These are phyloP conservation scores for Escallonia rubra DNA, from an alignment of 129 eudicot species.

Conservation along the genomic window DNA sequence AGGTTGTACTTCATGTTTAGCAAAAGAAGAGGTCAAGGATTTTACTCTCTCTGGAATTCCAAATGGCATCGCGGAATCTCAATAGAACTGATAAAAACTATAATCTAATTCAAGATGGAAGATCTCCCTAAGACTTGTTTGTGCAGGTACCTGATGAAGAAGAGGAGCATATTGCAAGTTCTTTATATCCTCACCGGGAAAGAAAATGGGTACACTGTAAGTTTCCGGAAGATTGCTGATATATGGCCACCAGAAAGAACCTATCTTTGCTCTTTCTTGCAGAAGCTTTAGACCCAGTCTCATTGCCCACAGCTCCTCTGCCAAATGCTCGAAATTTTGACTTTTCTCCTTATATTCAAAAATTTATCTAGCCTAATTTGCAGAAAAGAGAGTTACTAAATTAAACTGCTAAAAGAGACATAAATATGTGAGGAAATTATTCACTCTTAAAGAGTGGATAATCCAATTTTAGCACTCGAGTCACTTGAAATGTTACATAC, in stretches of 20 bases:
- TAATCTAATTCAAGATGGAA: not conserved
- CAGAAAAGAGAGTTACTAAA: slow-evolving; percentile 39
- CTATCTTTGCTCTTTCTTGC: slow-evolving; percentile 81
- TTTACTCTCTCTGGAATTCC: not conserved
- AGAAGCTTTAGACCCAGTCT: slow-evolving; percentile 84
- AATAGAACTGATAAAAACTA: not conserved
- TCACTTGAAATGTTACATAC: no score
- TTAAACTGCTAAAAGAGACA: slow-evolving; percentile 18
- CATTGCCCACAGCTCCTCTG: slow-evolving; percentile 99
- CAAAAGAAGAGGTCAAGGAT: not conserved
- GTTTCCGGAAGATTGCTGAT: slow-evolving; percentile 96
- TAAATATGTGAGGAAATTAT: not conserved
- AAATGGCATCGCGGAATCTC: not conserved
- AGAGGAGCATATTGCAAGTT: slow-evolving; percentile 92
- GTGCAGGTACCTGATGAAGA: slow-evolving; percentile 69
- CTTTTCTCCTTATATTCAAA: slow-evolving; percentile 75
- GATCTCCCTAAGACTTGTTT: not conserved
- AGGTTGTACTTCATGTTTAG: not conserved
- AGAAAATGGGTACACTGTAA: slow-evolving; percentile 80
- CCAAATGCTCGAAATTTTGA: slow-evolving; percentile 91
- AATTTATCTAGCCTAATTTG: slow-evolving; percentile 65
- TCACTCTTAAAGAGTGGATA: no score
- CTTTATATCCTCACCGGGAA: slow-evolving; percentile 84
- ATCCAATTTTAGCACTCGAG: no score
- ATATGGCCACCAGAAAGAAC: slow-evolving; percentile 99